A percentile compares a stretch with the other conserved stretches of the same genome.
Evolutionary conservation across 75 land plant genomes (phyloP).

Genomic region (Cryptomeria japonica): DNA sequence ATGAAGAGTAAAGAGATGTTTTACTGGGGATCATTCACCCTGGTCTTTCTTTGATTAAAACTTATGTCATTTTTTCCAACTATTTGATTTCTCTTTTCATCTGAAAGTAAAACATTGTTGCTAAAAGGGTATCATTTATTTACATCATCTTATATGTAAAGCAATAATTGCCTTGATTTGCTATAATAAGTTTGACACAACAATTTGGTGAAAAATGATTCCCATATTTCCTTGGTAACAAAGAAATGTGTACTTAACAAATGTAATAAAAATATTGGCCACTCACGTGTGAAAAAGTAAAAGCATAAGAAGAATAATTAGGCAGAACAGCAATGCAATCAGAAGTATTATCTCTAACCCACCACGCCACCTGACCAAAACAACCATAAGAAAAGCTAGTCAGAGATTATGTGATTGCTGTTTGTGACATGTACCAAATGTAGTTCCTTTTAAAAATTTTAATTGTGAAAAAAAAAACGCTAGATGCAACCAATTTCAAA

Average conservation of each 20-base stretch:
- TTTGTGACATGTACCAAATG: neutral
- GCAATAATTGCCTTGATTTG: neutral
- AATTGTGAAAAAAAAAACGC: neutral
- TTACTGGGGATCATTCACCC: neutral
- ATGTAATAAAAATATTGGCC: neutral
- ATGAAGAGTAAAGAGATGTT: neutral
- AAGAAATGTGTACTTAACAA: neutral
- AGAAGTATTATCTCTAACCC: slow-evolving; percentile 53
- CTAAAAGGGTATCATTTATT: neutral
- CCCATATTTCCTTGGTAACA: neutral
- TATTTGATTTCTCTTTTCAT: neutral
- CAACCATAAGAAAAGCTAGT: neutral
- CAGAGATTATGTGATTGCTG: neutral
- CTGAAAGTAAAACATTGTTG: neutral
- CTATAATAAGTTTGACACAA: no score
- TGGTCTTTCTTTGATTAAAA: neutral
- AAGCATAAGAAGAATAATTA: slow-evolving; percentile 69
- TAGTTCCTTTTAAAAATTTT: neutral
- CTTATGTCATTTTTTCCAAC: neutral
- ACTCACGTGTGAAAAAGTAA: slow-evolving; percentile 35
- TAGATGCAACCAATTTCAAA: neutral
- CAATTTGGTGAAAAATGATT: neutral
- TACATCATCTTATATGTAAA: neutral
- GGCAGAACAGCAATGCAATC: slow-evolving; percentile 37
- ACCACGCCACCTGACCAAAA: slow-evolving; percentile 63